These are phyloP conservation scores for Phanerodontia chrysosporium DNA, from an alignment of 768 basidiomycete species.

Conservation along the genomic window DNA sequence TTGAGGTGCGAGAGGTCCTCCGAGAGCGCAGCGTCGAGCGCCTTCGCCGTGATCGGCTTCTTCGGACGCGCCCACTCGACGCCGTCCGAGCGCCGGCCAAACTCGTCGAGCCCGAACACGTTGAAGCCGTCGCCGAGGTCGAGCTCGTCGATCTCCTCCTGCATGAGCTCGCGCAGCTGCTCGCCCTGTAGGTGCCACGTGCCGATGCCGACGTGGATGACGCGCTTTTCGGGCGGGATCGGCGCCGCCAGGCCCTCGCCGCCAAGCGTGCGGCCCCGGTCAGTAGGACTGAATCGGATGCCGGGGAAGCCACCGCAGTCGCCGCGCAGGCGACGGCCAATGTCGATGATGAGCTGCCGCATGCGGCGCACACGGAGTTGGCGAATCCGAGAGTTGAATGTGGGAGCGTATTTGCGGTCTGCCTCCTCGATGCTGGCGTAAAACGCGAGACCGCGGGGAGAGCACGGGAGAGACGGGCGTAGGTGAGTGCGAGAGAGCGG, in stretches of 20 bases:
- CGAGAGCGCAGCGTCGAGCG: background rate
- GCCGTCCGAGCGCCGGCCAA: slow-evolving; percentile 21
- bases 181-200: slow-evolving; percentile 26
- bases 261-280: slow-evolving; percentile 31
- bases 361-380: slow-evolving; percentile 32
- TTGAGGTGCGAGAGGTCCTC: background rate
- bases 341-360: slow-evolving; percentile 24
- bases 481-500: slow-evolving; percentile 35
- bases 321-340: slow-evolving; percentile 31
- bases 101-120: slow-evolving; percentile 27
- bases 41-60: background rate
- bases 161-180: slow-evolving; percentile 19
- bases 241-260: slow-evolving; percentile 35
- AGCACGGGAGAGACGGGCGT: slow-evolving; percentile 28
- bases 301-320: slow-evolving; percentile 35
- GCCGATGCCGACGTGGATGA: slow-evolving; percentile 32
- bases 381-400: slow-evolving; percentile 25
- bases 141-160: slow-evolving; percentile 13
- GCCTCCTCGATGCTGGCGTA: slow-evolving; percentile 27
- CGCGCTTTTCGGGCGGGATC: slow-evolving; percentile 27
- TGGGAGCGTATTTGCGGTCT: slow-evolving; percentile 32
- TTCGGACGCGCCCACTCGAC: slow-evolving; percentile 11
- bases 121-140: slow-evolving; percentile 18
- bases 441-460: slow-evolving; percentile 33
- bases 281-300: slow-evolving; percentile 27